phyloP scores from a whole-genome alignment of 495 filamentous ascomycete genomes.

The Talaromyces proteolyticus region DNA sequence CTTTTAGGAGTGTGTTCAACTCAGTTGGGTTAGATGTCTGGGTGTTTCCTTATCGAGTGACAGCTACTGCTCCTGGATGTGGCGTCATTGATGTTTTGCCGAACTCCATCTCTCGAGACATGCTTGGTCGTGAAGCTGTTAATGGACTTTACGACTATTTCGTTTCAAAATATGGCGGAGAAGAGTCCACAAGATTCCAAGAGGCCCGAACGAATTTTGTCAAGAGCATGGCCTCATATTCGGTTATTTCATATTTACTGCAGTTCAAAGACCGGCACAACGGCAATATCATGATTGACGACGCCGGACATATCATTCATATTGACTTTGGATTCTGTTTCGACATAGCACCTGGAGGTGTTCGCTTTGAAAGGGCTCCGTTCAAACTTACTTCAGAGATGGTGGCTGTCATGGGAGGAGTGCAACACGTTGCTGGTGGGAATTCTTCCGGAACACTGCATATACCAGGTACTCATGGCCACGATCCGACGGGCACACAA shows the following conservation, averaged over 20 bases:
- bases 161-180: slow-evolving; percentile 90
- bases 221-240: slow-evolving; percentile 99
- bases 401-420: slow-evolving; percentile 96
- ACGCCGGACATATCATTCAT: slow-evolving; percentile 94
- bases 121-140: slow-evolving; percentile 95
- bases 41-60: slow-evolving; percentile 96
- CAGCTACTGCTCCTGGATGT: slow-evolving; percentile 96
- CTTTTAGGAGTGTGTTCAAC: slow-evolving; percentile 94
- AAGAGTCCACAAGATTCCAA: slow-evolving; percentile 90
- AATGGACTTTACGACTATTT: slow-evolving; percentile 99
- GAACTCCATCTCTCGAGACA: slow-evolving; percentile 96
- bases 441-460: slow-evolving; percentile 19
- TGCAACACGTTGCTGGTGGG: slow-evolving; percentile 24
- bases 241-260: slow-evolving; percentile 91
- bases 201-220: slow-evolving; percentile 95
- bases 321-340: slow-evolving; percentile 99
- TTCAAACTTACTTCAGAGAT: slow-evolving; percentile 98
- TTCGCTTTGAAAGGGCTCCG: slow-evolving; percentile 93
- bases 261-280: slow-evolving; percentile 99
- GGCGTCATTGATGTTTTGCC: slow-evolving; percentile 97
- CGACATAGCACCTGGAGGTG: slow-evolving; percentile 93
- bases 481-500: slow-evolving; percentile 63
- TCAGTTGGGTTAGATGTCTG: slow-evolving; percentile 91
- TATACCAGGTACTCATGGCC: slow-evolving; percentile 27
- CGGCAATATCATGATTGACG: slow-evolving; percentile 99